phyloP scores from a whole-genome alignment of 768 basidiomycete genomes.

The Pisolithus orientalis region DNA sequence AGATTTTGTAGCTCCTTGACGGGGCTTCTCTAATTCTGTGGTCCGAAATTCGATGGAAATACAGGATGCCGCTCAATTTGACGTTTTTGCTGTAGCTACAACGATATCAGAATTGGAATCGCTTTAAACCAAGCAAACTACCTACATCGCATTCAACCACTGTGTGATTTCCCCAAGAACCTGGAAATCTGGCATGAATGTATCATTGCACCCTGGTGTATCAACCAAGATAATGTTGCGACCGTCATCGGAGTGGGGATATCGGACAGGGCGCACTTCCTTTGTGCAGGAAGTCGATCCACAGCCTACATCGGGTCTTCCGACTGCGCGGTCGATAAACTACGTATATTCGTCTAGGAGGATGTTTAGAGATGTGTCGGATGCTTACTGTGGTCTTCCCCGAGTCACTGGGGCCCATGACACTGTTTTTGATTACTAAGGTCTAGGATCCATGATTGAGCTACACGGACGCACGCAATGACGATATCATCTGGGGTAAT shows the following conservation, averaged over 20 bases:
- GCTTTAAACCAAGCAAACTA: not conserved
- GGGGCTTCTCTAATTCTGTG: slow-evolving; percentile 22
- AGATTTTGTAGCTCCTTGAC: slow-evolving; percentile 26
- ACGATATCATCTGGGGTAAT: not conserved
- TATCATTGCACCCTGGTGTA: slow-evolving; percentile 22
- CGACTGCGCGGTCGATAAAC: not conserved
- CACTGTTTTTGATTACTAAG: not conserved
- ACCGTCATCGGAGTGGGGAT: slow-evolving; percentile 10
- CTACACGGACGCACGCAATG: not conserved
- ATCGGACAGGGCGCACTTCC: slow-evolving; percentile 1
- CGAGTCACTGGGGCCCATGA: not conserved
- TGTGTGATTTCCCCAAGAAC: slow-evolving; percentile 10
- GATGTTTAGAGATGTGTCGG: not conserved
- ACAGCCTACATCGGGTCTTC: not conserved
- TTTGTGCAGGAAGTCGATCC: slow-evolving; percentile 4
- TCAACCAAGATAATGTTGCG: slow-evolving; percentile 12
- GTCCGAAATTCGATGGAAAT: slow-evolving; percentile 18
- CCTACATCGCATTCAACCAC: slow-evolving; percentile 24
- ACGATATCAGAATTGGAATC: not conserved
- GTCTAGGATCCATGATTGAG: not conserved
- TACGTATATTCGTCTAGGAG: not conserved
- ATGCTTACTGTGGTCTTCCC: not conserved
- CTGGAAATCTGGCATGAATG: not conserved
- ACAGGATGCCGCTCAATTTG: slow-evolving; percentile 5
- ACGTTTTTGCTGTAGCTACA: slow-evolving; percentile 20